These are phyloP conservation scores for Quaeritorhiza haematococci DNA, from an alignment of 371 early-diverging fungal species.

Conservation along the genomic window DNA sequence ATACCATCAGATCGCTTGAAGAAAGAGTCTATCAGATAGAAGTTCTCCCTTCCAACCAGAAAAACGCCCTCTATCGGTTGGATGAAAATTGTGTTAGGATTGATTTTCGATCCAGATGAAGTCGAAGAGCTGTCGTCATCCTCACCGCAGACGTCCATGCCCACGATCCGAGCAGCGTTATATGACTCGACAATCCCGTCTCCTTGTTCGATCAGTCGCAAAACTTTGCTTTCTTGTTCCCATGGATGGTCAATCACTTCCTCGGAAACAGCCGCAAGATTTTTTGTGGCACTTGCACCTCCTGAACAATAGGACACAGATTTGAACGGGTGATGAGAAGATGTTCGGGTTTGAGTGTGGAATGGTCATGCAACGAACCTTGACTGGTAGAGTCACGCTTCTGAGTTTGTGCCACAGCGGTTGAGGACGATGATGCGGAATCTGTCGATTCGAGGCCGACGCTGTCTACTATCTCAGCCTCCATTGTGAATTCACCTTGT, in stretches of 20 bases:
- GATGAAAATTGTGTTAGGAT: not conserved
- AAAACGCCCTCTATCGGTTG: slow-evolving; percentile 64
- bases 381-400: no score
- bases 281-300: not conserved
- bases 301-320: not conserved
- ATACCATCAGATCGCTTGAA: slow-evolving; percentile 60
- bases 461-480: no score
- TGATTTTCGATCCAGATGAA: not conserved
- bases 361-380: not conserved
- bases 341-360: not conserved
- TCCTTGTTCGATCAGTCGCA: slow-evolving; percentile 63
- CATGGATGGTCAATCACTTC: slow-evolving; percentile 47
- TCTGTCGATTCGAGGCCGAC: no score
- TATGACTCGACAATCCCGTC: slow-evolving; percentile 69
- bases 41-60: slow-evolving; percentile 63
- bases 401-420: not conserved
- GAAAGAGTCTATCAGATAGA: slow-evolving; percentile 74
- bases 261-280: not conserved
- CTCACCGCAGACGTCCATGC: slow-evolving; percentile 63
- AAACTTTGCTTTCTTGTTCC: slow-evolving; percentile 66
- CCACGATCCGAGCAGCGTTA: slow-evolving; percentile 67
- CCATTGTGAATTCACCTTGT: no score
- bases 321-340: no score
- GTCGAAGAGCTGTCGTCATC: not conserved
- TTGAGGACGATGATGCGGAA: no score